These are phyloP conservation scores for Pseudomicrostroma phylloplanum DNA, from an alignment of 1,284 basidiomycete species.

Conservation along the genomic window DNA sequence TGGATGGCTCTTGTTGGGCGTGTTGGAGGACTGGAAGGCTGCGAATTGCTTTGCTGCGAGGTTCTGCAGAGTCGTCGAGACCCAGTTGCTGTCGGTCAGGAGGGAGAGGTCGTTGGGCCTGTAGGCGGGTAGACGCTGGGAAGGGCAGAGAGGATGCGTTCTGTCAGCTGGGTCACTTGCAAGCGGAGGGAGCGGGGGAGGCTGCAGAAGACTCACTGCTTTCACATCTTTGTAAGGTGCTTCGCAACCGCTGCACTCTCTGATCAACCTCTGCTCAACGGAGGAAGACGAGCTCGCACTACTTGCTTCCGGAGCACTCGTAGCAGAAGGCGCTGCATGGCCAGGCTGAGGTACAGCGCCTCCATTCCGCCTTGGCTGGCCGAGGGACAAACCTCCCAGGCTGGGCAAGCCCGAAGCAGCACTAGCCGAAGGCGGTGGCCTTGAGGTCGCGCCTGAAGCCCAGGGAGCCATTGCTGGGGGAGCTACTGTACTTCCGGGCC, in stretches of 20 bases:
- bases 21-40: slow-evolving; percentile 6
- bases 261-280: slow-evolving; percentile 57
- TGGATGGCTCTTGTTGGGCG: slow-evolving; percentile 9
- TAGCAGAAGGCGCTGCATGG: neutral
- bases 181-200: neutral
- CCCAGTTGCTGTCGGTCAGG: slow-evolving; percentile 79
- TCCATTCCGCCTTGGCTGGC: slow-evolving; percentile 1
- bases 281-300: neutral
- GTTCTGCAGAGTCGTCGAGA: slow-evolving; percentile 67
- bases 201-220: slow-evolving; percentile 56
- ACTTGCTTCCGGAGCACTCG: neutral
- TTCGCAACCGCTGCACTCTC: slow-evolving; percentile 83
- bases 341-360: neutral
- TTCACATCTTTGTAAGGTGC: slow-evolving; percentile 76
- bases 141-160: neutral
- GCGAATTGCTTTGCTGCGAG: slow-evolving; percentile 53
- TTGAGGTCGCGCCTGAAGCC: neutral
- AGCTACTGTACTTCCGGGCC: too few relatives aligned
- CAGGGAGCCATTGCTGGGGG: neutral
- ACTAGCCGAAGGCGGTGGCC: neutral
- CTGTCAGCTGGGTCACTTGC: neutral
- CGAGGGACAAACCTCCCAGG: neutral
- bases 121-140: slow-evolving; percentile 62
- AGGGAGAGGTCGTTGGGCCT: slow-evolving; percentile 77
- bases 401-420: neutral